Percentiles rank a stretch among this genome's conserved stretches.
These are phyloP conservation scores for Cetraspora pellucida DNA, from an alignment of 192 early-diverging fungal species.

Conservation along the genomic window DNA sequence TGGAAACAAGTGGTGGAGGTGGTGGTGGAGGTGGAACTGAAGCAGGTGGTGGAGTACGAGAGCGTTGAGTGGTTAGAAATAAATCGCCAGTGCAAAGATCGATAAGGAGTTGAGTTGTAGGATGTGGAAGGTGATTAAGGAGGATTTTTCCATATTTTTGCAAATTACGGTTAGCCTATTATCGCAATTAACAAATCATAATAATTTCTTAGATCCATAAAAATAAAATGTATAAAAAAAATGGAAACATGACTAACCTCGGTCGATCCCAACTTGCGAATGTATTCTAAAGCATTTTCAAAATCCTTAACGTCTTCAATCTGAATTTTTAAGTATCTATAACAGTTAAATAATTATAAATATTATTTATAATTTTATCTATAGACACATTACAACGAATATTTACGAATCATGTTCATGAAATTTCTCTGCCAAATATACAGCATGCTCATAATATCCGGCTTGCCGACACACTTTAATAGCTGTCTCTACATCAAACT, in stretches of 20 bases:
- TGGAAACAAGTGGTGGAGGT: not conserved
- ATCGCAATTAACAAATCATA: too few relatives aligned
- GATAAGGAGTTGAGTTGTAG: conserved; percentile 59
- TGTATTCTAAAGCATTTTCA: conserved; percentile 74
- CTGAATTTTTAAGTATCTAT: conserved; percentile 82
- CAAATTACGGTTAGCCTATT: conserved; percentile 54
- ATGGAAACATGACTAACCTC: conserved; percentile 38
- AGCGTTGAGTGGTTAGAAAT: not conserved
- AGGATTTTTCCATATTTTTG: conserved; percentile 62
- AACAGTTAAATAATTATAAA: not conserved
- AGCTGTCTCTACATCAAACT: conserved; percentile 94
- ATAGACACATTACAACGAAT: not conserved
- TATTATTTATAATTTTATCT: not conserved
- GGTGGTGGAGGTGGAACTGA: conserved; percentile 1
- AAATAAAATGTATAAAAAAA: not conserved
- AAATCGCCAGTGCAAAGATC: conserved; percentile 57
- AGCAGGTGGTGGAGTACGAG: conserved; percentile 34
- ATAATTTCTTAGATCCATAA: not conserved
- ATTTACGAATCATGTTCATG: conserved; percentile 74
- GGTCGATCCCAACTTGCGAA: conserved; percentile 57
- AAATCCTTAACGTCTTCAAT: conserved; percentile 88
- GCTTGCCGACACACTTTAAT: conserved; percentile 91
- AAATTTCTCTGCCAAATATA: conserved; percentile 85
- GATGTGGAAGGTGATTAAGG: conserved; percentile 53
- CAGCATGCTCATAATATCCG: conserved; percentile 88